A percentile compares a stretch with the other conserved stretches of the same genome.
Evolutionary conservation across 176 grass and related monocot species (phyloP).

Genomic region (Thinopyrum elongatum): DNA sequence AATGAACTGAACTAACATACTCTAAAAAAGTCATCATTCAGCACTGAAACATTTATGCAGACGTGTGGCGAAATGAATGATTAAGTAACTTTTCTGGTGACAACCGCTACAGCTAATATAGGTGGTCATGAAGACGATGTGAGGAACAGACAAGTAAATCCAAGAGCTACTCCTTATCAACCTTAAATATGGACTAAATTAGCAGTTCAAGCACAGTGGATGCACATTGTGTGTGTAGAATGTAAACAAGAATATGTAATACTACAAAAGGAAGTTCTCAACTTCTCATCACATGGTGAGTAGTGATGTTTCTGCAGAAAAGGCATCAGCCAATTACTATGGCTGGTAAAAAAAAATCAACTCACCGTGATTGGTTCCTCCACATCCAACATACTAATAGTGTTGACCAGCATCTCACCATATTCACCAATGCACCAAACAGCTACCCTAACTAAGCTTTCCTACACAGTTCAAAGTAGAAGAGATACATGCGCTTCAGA

Average conservation of each 20-base stretch:
- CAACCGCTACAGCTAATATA: slow-evolving; percentile 12
- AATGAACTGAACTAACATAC: slow-evolving; percentile 10
- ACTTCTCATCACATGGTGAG: neutral
- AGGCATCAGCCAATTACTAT: neutral
- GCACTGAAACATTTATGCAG: slow-evolving; percentile 5
- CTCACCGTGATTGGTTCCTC: slow-evolving; percentile 93
- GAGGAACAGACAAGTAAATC: neutral
- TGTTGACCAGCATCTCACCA: slow-evolving; percentile 98
- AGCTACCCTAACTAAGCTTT: slow-evolving; percentile 91
- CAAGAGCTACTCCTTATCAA: neutral
- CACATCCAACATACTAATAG: slow-evolving; percentile 63
- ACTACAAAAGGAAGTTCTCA: neutral
- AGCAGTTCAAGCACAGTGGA: slow-evolving; percentile 14
- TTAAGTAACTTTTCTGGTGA: neutral
- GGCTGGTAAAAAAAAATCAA: neutral
- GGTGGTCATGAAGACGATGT: neutral
- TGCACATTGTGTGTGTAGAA: neutral
- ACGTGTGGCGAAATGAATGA: neutral
- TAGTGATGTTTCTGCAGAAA: neutral
- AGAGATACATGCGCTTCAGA: slow-evolving; percentile 21
- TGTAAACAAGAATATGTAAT: slow-evolving; percentile 15
- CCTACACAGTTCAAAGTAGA: slow-evolving; percentile 56
- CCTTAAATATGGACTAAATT: slow-evolving; percentile 16
- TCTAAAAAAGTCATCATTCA: neutral
- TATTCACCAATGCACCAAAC: slow-evolving; percentile 99